Evolutionary conservation across 495 filamentous ascomycete species (phyloP).

Genomic region (Podospora comata): DNA sequence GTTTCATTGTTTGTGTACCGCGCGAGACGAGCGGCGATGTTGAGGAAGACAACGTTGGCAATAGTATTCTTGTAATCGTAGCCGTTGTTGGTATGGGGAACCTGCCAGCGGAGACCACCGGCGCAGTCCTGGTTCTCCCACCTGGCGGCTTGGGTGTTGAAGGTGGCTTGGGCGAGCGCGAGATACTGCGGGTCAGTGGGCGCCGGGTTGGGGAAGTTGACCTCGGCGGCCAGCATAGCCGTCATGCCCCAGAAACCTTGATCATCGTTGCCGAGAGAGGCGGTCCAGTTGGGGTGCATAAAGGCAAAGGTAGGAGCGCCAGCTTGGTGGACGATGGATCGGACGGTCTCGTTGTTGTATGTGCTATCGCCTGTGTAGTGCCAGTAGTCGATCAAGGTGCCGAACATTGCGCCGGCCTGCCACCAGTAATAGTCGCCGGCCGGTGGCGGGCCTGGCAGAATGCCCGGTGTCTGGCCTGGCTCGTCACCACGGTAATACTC

Average conservation of each 20-base stretch:
- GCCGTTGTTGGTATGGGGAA: slow-evolving; percentile 69
- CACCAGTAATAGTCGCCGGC: slow-evolving; percentile 57
- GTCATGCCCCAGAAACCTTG: slow-evolving; percentile 68
- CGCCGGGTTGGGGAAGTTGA: slow-evolving; percentile 59
- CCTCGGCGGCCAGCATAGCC: slow-evolving; percentile 64
- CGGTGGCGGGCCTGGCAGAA: slow-evolving; percentile 40
- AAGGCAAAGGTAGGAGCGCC: slow-evolving; percentile 53
- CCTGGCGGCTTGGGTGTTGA: slow-evolving; percentile 66
- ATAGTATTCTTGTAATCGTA: slow-evolving; percentile 77
- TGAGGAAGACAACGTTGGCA: slow-evolving; percentile 66
- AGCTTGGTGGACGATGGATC: slow-evolving; percentile 59
- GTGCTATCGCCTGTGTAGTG: slow-evolving; percentile 59
- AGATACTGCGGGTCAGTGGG: slow-evolving; percentile 65
- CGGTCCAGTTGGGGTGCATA: slow-evolving; percentile 61
- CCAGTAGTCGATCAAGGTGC: slow-evolving; percentile 68
- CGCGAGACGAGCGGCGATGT: slow-evolving; percentile 66
- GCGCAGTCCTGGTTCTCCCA: slow-evolving; percentile 65
- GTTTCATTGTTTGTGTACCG: slow-evolving; percentile 67
- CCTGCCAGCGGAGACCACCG: slow-evolving; percentile 82
- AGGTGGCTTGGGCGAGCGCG: slow-evolving; percentile 75
- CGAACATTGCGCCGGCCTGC: slow-evolving; percentile 73
- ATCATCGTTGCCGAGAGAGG: slow-evolving; percentile 64
- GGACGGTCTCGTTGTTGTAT: slow-evolving; percentile 54
- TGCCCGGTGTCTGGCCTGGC: slow-evolving; percentile 51
- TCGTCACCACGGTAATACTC: slow-evolving; percentile 61